Evolutionary conservation across 176 grass and related monocot genomes (phyloP).

Genomic region (Avena sativa): DNA sequence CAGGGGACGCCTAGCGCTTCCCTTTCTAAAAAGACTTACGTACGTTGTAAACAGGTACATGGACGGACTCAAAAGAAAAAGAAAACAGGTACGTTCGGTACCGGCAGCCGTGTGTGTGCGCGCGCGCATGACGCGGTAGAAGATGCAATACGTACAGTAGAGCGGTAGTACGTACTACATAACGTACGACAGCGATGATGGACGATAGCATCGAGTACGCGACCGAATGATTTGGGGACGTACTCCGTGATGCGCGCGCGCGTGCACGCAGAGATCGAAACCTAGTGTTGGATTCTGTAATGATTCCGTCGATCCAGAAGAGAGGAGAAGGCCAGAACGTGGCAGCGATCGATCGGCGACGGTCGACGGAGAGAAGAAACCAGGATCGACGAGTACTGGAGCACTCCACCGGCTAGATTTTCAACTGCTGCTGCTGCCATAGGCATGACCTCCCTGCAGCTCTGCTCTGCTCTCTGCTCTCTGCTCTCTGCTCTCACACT

Average conservation of each 20-base stretch:
- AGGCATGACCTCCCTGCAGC: constrained; percentile 34
- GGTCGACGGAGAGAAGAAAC: not conserved
- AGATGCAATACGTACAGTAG: not conserved
- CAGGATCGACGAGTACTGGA: not conserved
- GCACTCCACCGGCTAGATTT: constrained; percentile 4
- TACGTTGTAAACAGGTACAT: too few relatives aligned
- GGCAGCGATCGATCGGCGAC: not conserved
- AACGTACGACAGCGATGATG: too few relatives aligned
- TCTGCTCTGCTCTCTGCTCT: not conserved
- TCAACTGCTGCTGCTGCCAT: constrained; percentile 37
- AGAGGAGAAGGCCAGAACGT: not conserved
- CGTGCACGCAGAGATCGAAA: constrained; percentile 2
- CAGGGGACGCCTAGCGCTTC: too few relatives aligned
- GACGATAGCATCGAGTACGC: constrained; percentile 4
- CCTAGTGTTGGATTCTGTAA: constrained; percentile 47
- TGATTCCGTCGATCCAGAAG: not conserved
- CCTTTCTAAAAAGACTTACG: too few relatives aligned
- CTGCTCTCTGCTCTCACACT: not conserved
- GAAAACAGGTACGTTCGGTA: too few relatives aligned
- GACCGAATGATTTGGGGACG: constrained; percentile 41
- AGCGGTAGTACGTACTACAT: too few relatives aligned
- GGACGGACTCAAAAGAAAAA: too few relatives aligned
- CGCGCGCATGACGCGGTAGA: not conserved
- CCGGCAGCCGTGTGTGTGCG: too few relatives aligned
- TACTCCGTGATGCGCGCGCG: not conserved